Conservation (phyloP, 805 yeast genomes). For the Cyberlindnera misumaiensis region DNA sequence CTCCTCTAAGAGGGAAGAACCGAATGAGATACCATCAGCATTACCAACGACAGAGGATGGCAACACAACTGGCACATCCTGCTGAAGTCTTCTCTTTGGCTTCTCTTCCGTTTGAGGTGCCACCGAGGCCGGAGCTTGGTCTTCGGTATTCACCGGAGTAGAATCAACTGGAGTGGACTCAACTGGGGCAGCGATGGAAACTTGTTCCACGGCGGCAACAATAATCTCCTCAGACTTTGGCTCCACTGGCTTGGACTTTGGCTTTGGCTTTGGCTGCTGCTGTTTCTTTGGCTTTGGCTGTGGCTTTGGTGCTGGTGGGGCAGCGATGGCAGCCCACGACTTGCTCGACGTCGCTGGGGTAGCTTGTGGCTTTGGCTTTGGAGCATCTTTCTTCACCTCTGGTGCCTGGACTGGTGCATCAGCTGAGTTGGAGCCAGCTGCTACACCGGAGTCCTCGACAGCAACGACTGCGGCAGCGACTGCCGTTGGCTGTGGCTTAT, state of each 20-base stretch:
- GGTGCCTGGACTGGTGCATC: conserved; percentile 2
- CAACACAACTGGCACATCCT: conserved; percentile 42
- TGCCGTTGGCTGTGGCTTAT: conserved; percentile 18
- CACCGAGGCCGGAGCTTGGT: conserved; percentile 11
- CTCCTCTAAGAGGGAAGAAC: conserved; percentile 43
- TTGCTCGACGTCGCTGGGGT: conserved; percentile 26
- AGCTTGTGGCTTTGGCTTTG: conserved; percentile 9
- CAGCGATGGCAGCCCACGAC: conserved; percentile 69
- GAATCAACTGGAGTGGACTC: conserved; percentile 7
- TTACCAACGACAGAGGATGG: conserved; percentile 38
- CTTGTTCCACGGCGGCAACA: conserved; percentile 13
- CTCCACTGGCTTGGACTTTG: conserved; percentile 16
- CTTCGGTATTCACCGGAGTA: conserved; percentile 5
- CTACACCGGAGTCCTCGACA: not conserved
- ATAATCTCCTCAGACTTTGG: conserved; percentile 25
- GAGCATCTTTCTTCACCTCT: not conserved
- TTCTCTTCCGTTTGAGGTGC: conserved; percentile 14
- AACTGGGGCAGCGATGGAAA: conserved; percentile 6
- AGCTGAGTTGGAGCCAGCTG: not conserved
- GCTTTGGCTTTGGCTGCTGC: conserved; percentile 18
- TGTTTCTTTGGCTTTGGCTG: conserved; percentile 19
- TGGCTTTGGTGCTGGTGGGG: conserved; percentile 35
- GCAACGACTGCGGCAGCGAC: conserved; percentile 1
- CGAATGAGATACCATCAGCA: conserved; percentile 56
- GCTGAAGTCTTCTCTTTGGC: conserved; percentile 30